A percentile compares a stretch with the other conserved stretches of the same genome.
Evolutionary conservation across 164 flowering plant genomes (phyloP).

Genomic region (Protea cynaroides): DNA sequence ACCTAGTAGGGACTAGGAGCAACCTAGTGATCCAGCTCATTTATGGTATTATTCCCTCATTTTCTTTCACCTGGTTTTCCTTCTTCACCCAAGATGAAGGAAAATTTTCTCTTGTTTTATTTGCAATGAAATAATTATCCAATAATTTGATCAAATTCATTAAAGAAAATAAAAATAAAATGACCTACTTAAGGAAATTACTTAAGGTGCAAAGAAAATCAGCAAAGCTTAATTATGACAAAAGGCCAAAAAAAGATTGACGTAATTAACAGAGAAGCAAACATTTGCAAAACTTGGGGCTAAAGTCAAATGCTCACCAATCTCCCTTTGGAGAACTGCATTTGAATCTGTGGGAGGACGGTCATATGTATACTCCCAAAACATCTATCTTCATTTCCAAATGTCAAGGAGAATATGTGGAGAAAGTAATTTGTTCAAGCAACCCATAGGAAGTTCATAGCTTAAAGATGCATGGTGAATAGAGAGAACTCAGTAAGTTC

Average conservation of each 20-base stretch:
- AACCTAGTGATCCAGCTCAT: too few relatives aligned
- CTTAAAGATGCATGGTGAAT: not conserved
- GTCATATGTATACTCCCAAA: conserved; percentile 83
- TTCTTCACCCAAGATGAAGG: too few relatives aligned
- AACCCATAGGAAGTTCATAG: not conserved
- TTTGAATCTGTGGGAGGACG: conserved; percentile 79
- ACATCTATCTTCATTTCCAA: conserved; percentile 73
- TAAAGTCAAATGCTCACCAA: conserved; percentile 42
- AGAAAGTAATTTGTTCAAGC: not conserved
- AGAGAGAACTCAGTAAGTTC: too few relatives aligned
- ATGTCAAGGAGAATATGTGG: conserved; percentile 29
- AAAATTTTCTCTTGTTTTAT: too few relatives aligned
- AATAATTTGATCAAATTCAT: too few relatives aligned
- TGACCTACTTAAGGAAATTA: not conserved
- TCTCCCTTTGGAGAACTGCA: conserved; percentile 77
- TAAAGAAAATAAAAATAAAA: too few relatives aligned
- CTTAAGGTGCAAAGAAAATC: not conserved
- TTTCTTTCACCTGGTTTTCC: too few relatives aligned
- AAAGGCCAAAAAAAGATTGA: too few relatives aligned
- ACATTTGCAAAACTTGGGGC: not conserved
- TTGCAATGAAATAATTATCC: not conserved
- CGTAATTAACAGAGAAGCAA: not conserved
- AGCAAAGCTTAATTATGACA: too few relatives aligned
- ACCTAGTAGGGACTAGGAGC: too few relatives aligned
- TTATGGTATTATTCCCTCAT: too few relatives aligned